Conservation (phyloP, 169 alveolate genomes). For the Plasmodium chabaudi region DNA sequence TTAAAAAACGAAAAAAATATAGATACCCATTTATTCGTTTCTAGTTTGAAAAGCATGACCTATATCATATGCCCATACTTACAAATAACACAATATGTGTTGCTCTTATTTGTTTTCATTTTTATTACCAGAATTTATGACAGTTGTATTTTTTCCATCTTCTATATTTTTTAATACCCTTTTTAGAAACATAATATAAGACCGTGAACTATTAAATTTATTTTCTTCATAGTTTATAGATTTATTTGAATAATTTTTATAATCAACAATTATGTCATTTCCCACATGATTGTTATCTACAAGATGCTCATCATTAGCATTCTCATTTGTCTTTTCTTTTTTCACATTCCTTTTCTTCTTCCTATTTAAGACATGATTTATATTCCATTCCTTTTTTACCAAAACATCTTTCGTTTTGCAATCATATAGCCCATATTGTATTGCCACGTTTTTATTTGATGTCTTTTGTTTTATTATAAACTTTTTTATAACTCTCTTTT, state of each 20-base stretch:
- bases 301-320: not conserved
- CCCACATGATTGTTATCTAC: not conserved
- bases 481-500: constrained; percentile 34
- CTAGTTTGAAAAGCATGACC: not conserved
- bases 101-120: not conserved
- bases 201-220: not conserved
- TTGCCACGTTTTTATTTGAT: constrained; percentile 14
- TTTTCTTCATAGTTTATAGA: not conserved
- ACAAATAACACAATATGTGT: not conserved
- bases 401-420: constrained; percentile 28
- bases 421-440: constrained; percentile 29
- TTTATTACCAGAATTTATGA: constrained; percentile 53
- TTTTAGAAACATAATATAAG: constrained; percentile 26
- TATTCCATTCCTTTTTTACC: constrained; percentile 58
- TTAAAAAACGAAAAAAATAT: constrained; percentile 9
- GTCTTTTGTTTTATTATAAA: constrained; percentile 34
- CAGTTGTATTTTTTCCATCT: constrained; percentile 19
- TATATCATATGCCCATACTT: not conserved
- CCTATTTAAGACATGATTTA: constrained; percentile 33
- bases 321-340: not conserved
- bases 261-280: not conserved
- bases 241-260: constrained; percentile 2
- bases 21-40: not conserved
- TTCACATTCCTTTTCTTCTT: constrained; percentile 18
- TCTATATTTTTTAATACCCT: constrained; percentile 12